Conservation (phyloP, 805 yeast genomes). For the Tetrapisispora fleetii region DNA sequence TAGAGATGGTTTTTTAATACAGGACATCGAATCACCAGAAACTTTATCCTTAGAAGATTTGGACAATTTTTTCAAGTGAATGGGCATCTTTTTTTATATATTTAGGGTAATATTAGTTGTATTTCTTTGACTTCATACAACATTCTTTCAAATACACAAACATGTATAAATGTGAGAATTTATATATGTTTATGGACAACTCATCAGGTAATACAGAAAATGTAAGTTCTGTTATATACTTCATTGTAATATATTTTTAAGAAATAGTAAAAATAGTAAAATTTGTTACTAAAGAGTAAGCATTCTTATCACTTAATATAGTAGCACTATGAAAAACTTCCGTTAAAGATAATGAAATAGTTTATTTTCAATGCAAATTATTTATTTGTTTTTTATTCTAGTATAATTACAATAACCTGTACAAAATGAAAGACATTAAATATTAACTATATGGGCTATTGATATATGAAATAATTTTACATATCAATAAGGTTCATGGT, state of each 20-base stretch:
- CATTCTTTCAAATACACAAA: not conserved
- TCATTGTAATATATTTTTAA: not conserved
- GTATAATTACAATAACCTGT: not conserved
- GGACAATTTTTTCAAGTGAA: constrained; percentile 38
- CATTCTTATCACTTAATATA: too few relatives aligned
- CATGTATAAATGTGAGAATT: not conserved
- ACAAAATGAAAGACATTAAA: not conserved
- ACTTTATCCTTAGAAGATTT: constrained; percentile 63
- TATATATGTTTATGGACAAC: not conserved
- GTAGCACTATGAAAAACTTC: too few relatives aligned
- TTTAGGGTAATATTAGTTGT: constrained; percentile 3
- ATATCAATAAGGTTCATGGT: not conserved
- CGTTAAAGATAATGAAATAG: too few relatives aligned
- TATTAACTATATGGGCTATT: not conserved
- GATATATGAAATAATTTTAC: not conserved
- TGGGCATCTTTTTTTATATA: constrained; percentile 1
- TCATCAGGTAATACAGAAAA: not conserved
- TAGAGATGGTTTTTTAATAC: constrained; percentile 65
- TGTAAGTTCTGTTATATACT: not conserved
- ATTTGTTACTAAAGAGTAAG: too few relatives aligned
- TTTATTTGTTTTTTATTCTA: not conserved
- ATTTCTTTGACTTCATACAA: constrained; percentile 1
- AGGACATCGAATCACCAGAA: constrained; percentile 74
- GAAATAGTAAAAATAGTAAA: too few relatives aligned
- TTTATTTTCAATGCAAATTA: not conserved